Evolutionary conservation across 73 alveolate genomes (phyloP).

Genomic region (Symbiodinium pilosum): DNA sequence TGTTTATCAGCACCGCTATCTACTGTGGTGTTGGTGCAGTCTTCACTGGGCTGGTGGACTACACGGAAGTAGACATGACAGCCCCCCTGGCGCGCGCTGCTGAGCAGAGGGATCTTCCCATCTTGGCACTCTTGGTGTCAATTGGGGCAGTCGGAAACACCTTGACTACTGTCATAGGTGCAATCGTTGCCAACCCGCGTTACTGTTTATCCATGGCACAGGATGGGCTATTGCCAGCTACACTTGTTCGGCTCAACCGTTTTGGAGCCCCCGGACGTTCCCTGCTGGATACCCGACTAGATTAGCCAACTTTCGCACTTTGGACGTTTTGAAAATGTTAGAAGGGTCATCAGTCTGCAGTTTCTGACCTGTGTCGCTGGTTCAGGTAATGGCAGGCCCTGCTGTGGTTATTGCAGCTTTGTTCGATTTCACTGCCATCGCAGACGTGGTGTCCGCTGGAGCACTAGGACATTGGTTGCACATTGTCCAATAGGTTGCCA

Average conservation of each 20-base stretch:
- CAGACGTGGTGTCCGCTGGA: constrained; percentile 68
- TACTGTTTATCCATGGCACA: constrained; percentile 85
- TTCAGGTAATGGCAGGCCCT: constrained; percentile 43
- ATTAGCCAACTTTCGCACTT: too few relatives aligned
- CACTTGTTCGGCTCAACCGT: constrained; percentile 64
- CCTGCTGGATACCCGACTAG: constrained; percentile 13
- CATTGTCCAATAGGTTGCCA: too few relatives aligned
- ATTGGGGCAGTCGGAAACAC: constrained; percentile 75
- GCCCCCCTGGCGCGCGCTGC: constrained; percentile 87
- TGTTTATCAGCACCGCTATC: constrained; percentile 27
- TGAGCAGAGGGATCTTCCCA: constrained; percentile 6
- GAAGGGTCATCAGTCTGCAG: not conserved
- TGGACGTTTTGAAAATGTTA: too few relatives aligned
- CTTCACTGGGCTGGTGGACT: constrained; percentile 48
- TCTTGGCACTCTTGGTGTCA: constrained; percentile 51
- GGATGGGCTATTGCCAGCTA: constrained; percentile 73
- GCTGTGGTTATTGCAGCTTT: constrained; percentile 33
- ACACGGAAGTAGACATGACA: not conserved
- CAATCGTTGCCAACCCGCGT: constrained; percentile 65
- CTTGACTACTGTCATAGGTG: constrained; percentile 81
- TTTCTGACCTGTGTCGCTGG: too few relatives aligned
- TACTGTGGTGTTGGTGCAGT: constrained; percentile 61
- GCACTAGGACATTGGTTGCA: constrained; percentile 49
- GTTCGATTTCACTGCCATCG: constrained; percentile 66
- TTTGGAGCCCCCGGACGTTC: constrained; percentile 79